These are phyloP conservation scores for Sesbania bispinosa DNA, from an alignment of 306 rosid species.

Conservation along the genomic window DNA sequence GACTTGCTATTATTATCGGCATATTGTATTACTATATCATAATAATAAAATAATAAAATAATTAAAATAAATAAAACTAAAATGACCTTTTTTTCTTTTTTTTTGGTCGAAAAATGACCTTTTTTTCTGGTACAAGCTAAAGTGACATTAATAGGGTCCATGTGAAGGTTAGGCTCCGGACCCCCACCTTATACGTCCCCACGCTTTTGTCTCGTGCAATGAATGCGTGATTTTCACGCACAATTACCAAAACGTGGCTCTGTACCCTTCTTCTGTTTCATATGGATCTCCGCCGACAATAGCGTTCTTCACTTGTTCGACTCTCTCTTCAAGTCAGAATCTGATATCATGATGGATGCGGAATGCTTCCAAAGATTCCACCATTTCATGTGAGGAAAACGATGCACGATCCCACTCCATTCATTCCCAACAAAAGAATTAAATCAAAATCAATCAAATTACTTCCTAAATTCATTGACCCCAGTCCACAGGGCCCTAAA, in stretches of 20 bases:
- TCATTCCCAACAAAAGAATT: background rate
- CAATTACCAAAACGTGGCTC: background rate
- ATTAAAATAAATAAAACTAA: too few species aligned
- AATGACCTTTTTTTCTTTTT: too few species aligned
- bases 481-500: too few species aligned
- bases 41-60: too few species aligned
- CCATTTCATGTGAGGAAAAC: conserved; percentile 32
- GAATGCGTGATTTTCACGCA: conserved; percentile 26
- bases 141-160: background rate
- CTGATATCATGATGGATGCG: conserved; percentile 14
- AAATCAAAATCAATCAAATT: too few species aligned
- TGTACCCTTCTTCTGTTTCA: background rate
- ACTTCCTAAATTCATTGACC: background rate
- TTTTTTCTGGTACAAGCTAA: too few species aligned
- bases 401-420: conserved; percentile 13
- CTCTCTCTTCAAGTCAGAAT: conserved; percentile 14
- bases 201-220: background rate
- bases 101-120: too few species aligned
- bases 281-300: conserved; percentile 47
- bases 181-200: background rate
- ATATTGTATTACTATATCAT: too few species aligned
- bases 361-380: conserved; percentile 43
- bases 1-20: too few species aligned
- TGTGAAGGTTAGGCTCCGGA: background rate
- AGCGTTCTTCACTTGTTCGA: conserved; percentile 13